Evolutionary conservation across 108 stramenopile genomes (phyloP), one percentile per base, ranked within the genome.

Genomic region (Skeletonema grethae): DNA sequence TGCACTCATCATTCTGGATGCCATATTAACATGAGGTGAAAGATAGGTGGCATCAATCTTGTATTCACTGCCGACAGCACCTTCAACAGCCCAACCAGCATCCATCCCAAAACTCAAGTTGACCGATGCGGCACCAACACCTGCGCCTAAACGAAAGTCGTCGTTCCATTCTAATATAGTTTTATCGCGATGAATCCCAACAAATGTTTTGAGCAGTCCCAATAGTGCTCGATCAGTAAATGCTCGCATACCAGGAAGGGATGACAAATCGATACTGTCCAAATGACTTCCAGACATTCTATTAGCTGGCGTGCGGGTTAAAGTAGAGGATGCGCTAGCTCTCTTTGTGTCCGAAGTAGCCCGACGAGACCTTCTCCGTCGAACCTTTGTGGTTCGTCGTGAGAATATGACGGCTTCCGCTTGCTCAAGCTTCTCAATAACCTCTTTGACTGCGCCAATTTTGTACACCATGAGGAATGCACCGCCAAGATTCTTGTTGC

Each of bases 1-100:
- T 30, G 97, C 95, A 69, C 88, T 89, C 91, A 92, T 95, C 93
- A 98, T 95, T 50, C 97, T 82, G 5, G 94, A 91, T 20, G 97
- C 93, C 95, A 96, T 95, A 69, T 98, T 98, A 20, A 98, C 97
- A 79, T 96, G 95, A 13, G 97, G 97, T 15, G 94, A 95, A 6
- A 98, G 82, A 69, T 98, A 98, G n/a, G 97, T 98, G 32, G 97
- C 97, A 79, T 98, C 97, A 64, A 97, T 93, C 75, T 97, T 97
- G 81, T 91, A 89, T 45, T 83, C 73, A 43, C 86, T 88, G 3
- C 97, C 97, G 16, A 97, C 97, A 4, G 97, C 97, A 43, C 97
- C 97, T 65, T 97, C 97, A 1, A 96, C 88, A 8, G 94, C 94
- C 98, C 98, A 99, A 15, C 98, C 98, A 35, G 96, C 92, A 83